Evolutionary conservation across 1,139 yeast species (phyloP).

Genomic region (Saccharomyces hybrid): DNA sequence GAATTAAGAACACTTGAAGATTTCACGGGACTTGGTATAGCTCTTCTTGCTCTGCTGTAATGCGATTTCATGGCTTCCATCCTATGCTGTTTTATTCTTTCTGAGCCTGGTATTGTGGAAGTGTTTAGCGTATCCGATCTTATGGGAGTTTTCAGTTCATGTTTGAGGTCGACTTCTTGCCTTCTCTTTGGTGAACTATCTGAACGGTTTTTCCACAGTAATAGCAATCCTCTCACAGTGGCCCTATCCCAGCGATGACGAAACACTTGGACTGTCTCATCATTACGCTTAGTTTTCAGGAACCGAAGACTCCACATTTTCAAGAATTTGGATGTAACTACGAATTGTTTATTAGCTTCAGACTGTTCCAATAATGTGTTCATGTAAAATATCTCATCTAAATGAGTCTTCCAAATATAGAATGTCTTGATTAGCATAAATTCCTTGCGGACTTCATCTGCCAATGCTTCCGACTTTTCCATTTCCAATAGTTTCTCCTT

Average conservation of each 20-base stretch:
- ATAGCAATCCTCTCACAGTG: constrained; percentile 24
- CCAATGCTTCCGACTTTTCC: background rate
- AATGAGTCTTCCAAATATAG: background rate
- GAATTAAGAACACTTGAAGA: constrained; percentile 11
- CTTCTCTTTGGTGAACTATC: background rate
- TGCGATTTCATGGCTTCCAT: constrained; percentile 24
- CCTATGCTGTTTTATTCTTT: constrained; percentile 22
- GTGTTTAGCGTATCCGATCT: constrained; percentile 1
- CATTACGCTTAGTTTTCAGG: constrained; percentile 24
- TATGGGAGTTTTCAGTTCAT: constrained; percentile 5
- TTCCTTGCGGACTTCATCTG: background rate
- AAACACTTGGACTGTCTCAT: constrained; percentile 23
- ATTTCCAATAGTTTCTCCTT: background rate
- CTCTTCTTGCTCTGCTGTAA: constrained; percentile 24
- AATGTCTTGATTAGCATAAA: background rate
- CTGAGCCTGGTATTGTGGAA: constrained; percentile 28
- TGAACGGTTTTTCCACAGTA: constrained; percentile 25
- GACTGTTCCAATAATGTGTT: background rate
- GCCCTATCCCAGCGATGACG: constrained; percentile 30
- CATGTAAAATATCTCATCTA: background rate
- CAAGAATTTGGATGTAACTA: background rate
- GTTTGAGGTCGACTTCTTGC: background rate
- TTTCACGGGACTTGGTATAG: constrained; percentile 29
- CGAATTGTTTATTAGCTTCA: background rate
- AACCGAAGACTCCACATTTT: constrained; percentile 24